phyloP scores from a whole-genome alignment of 2,329 filamentous ascomycete species.

The Magnaporthiopsis rhizophila region DNA sequence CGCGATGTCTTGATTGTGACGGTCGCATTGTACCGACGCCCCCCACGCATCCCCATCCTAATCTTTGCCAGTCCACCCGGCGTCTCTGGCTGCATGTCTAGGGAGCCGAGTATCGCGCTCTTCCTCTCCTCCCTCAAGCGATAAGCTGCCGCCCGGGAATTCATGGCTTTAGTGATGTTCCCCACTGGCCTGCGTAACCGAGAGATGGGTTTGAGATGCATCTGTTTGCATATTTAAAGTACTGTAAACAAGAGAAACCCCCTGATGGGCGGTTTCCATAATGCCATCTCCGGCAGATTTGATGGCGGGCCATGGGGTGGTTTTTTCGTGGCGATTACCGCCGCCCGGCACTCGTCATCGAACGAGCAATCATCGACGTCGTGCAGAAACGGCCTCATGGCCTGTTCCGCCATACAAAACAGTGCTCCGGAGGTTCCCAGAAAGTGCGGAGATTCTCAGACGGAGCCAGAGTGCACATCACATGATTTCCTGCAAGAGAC shows the following conservation, averaged over 20 bases:
- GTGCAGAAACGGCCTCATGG: not conserved
- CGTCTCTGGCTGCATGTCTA: not conserved
- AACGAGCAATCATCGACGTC: not conserved
- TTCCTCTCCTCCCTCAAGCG: not conserved
- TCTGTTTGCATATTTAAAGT: not conserved
- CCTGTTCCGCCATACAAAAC: not conserved
- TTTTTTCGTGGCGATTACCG: not conserved
- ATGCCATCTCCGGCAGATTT: not conserved
- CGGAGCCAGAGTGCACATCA: slow-evolving; percentile 1
- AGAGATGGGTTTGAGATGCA: not conserved
- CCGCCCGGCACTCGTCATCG: not conserved
- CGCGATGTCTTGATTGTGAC: not conserved
- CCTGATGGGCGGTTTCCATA: not conserved
- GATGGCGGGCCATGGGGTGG: not conserved
- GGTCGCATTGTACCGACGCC: not conserved
- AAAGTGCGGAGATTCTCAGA: not conserved
- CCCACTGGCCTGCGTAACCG: not conserved
- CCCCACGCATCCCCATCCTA: not conserved
- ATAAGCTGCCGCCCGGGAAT: not conserved
- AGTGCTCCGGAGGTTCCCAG: not conserved
- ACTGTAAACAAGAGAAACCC: not conserved
- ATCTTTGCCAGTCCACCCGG: not conserved
- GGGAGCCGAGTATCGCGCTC: not conserved
- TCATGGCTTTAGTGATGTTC: not conserved
- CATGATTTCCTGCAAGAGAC: slow-evolving; percentile 1